phyloP scores from a whole-genome alignment of 2,329 filamentous ascomycete species.

The Hortaea sp. region DNA sequence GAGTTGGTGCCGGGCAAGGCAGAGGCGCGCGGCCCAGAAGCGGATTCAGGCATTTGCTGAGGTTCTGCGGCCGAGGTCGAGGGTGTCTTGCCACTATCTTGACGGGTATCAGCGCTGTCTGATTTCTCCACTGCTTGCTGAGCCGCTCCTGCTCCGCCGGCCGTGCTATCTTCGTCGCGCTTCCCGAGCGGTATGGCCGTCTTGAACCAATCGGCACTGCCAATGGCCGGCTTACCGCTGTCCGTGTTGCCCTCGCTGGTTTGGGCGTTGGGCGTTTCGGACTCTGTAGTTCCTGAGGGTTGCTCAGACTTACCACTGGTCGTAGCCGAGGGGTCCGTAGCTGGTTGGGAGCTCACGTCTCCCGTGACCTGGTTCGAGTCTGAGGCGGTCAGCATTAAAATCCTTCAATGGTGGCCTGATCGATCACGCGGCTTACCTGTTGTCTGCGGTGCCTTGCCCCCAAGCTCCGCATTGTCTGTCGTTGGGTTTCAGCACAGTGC shows the following conservation, averaged over 20 bases:
- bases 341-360: not conserved
- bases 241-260: not conserved
- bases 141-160: not conserved
- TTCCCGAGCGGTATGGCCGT: slow-evolving; percentile 8
- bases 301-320: slow-evolving; percentile 7
- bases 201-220: slow-evolving; percentile 13
- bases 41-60: not conserved
- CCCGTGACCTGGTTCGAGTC: slow-evolving; percentile 2
- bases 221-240: slow-evolving; percentile 6
- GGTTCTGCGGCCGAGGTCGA: not conserved
- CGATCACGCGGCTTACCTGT: slow-evolving; percentile 6
- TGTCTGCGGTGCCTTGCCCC: slow-evolving; percentile 10
- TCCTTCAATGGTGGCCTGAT: not conserved
- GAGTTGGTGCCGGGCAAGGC: too few species aligned
- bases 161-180: not conserved
- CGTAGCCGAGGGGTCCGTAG: slow-evolving; percentile 3
- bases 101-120: too few species aligned
- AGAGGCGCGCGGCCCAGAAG: too few species aligned
- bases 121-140: not conserved
- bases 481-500: too few species aligned
- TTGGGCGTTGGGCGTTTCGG: not conserved
- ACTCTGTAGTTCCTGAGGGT: not conserved
- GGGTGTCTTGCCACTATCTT: not conserved
- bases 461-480: slow-evolving; percentile 6
- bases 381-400: not conserved